phyloP scores from a whole-genome alignment of 78 protist species.

The Mantamonas sphyraenae region DNA sequence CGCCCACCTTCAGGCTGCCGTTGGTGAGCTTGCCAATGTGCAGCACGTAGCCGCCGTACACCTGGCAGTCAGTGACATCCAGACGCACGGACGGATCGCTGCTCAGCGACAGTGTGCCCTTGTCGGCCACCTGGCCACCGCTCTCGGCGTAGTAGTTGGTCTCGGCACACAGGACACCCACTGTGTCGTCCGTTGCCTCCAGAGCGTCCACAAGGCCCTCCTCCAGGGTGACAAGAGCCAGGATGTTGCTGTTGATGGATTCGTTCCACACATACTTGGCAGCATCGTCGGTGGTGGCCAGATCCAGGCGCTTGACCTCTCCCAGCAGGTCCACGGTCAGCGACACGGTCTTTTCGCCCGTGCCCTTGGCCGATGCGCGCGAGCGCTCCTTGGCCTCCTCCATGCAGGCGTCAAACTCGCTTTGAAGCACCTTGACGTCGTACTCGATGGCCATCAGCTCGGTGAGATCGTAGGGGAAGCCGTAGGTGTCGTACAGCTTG shows the following conservation, averaged over 20 bases:
- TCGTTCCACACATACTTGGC: slow-evolving; percentile 47
- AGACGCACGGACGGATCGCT: slow-evolving; percentile 30
- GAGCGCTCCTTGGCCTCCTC: slow-evolving; percentile 31
- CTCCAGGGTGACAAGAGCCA: neutral
- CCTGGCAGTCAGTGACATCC: slow-evolving; percentile 52
- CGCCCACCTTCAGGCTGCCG: slow-evolving; percentile 65
- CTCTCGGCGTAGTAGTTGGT: slow-evolving; percentile 88
- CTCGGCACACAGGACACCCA: slow-evolving; percentile 66
- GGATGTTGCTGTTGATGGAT: slow-evolving; percentile 12
- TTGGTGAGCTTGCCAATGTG: slow-evolving; percentile 70
- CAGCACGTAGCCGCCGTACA: slow-evolving; percentile 76
- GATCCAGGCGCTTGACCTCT: slow-evolving; percentile 18
- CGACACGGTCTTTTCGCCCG: neutral
- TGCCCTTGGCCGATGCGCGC: slow-evolving; percentile 15
- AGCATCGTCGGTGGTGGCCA: slow-evolving; percentile 72
- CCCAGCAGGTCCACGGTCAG: slow-evolving; percentile 13
- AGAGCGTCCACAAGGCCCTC: neutral
- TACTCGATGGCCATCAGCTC: slow-evolving; percentile 86
- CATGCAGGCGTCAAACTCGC: slow-evolving; percentile 39
- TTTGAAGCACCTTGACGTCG: slow-evolving; percentile 63
- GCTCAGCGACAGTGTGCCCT: slow-evolving; percentile 48
- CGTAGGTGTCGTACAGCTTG: slow-evolving; percentile 80
- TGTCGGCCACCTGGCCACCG: slow-evolving; percentile 92
- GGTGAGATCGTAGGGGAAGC: slow-evolving; percentile 93
- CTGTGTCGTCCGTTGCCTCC: neutral